Percentiles rank a stretch among this genome's conserved stretches.
Evolutionary conservation across 768 basidiomycete genomes (phyloP).

Genomic region (Sporobolomyces phaffii): DNA sequence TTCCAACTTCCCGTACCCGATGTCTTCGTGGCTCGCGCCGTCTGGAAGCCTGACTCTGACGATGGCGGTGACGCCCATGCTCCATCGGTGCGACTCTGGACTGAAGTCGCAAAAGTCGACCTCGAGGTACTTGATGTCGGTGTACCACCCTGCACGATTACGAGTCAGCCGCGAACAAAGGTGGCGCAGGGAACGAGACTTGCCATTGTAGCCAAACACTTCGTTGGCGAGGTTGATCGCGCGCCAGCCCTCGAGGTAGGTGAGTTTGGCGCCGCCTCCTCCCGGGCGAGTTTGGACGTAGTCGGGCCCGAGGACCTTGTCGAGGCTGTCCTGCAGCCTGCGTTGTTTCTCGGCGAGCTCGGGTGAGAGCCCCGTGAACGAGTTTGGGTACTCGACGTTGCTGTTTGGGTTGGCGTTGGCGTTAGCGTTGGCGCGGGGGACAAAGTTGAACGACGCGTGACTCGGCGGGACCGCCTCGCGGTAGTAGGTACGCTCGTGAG

Average conservation of each 20-base stretch:
- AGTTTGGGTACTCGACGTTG: slow-evolving; percentile 1
- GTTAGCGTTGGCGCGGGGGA: too few species aligned
- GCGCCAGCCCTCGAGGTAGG: slow-evolving; percentile 96
- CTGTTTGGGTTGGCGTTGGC: background rate
- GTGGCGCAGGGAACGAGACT: slow-evolving; percentile 56
- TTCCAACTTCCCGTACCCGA: slow-evolving; percentile 82
- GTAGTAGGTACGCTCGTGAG: slow-evolving; percentile 2
- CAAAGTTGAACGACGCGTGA: background rate
- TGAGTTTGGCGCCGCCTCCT: slow-evolving; percentile 70
- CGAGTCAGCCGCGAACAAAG: background rate
- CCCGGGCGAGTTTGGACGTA: slow-evolving; percentile 83
- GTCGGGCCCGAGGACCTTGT: slow-evolving; percentile 88
- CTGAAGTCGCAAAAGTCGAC: slow-evolving; percentile 59
- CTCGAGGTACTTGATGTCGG: slow-evolving; percentile 42
- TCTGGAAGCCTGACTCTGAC: slow-evolving; percentile 80
- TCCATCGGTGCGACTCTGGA: slow-evolving; percentile 61
- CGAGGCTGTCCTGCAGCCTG: slow-evolving; percentile 68
- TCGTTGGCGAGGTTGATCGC: slow-evolving; percentile 97
- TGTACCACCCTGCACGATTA: slow-evolving; percentile 23
- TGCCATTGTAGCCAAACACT: slow-evolving; percentile 95
- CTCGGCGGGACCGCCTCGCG: background rate
- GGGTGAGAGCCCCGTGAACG: slow-evolving; percentile 6
- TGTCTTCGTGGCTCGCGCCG: slow-evolving; percentile 84
- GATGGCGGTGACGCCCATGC: slow-evolving; percentile 73
- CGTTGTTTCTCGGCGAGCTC: slow-evolving; percentile 52